Percentiles rank a stretch among this genome's conserved stretches.
phyloP scores from a whole-genome alignment of 208 protist species.

The Crithidia expoeki region DNA sequence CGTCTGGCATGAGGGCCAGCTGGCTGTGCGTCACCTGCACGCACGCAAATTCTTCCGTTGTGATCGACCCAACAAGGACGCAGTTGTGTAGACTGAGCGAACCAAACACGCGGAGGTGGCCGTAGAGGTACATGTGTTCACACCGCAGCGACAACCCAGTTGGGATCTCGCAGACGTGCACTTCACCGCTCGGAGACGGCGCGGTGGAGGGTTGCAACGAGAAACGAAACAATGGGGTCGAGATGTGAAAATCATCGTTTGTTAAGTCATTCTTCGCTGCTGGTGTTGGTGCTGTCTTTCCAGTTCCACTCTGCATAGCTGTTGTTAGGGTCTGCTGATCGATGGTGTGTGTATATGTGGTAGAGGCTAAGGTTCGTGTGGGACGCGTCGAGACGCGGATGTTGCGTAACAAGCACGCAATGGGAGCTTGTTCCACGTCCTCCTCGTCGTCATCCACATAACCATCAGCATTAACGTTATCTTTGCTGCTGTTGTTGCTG shows the following conservation, averaged over 20 bases:
- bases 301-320: neutral
- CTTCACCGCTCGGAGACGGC: conserved; percentile 20
- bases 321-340: neutral
- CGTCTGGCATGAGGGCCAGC: conserved; percentile 47
- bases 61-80: conserved; percentile 57
- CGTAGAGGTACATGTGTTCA: conserved; percentile 54
- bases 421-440: too few relatives aligned
- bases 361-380: neutral
- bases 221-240: conserved; percentile 10
- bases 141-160: conserved; percentile 47
- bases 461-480: neutral
- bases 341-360: neutral
- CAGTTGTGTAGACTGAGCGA: conserved; percentile 58
- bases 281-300: neutral
- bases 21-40: conserved; percentile 39
- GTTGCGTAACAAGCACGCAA: conserved; percentile 34
- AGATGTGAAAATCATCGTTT: neutral
- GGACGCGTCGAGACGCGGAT: conserved; percentile 22
- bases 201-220: conserved; percentile 32
- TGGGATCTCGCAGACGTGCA: conserved; percentile 44
- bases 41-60: conserved; percentile 45
- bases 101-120: conserved; percentile 59
- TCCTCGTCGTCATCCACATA: neutral
- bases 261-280: neutral
- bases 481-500: neutral